These are phyloP conservation scores for Heliamphora exappendiculata DNA, from an alignment of 148 eudicot genomes.

Conservation along the genomic window DNA sequence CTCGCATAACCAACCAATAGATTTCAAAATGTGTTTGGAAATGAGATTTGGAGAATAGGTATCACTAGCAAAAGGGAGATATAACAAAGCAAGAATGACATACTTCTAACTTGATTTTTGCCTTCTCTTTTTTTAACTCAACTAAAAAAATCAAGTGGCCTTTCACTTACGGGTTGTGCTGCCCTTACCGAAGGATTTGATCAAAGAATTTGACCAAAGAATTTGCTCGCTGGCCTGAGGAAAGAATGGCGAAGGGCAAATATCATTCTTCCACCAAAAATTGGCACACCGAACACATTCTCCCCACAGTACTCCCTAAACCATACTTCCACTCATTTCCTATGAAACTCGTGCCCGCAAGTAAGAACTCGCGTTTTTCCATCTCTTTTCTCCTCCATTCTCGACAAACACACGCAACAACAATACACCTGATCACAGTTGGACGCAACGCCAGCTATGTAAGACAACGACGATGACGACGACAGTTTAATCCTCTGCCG, in stretches of 20 bases:
- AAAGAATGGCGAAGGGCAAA: too few species aligned
- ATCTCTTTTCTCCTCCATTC: conserved; percentile 28
- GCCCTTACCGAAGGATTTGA: too few species aligned
- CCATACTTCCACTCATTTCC: conserved; percentile 52
- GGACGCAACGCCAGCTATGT: too few species aligned
- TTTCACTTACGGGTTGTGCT: too few species aligned
- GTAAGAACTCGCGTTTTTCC: conserved; percentile 37
- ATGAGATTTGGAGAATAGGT: background rate
- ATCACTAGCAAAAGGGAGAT: background rate
- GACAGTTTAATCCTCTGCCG: conserved; percentile 7
- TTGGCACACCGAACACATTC: conserved; percentile 77
- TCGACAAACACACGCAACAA: conserved; percentile 63
- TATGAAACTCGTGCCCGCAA: conserved; percentile 63
- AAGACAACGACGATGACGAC: too few species aligned
- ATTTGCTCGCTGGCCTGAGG: too few species aligned
- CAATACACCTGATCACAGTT: conserved; percentile 35
- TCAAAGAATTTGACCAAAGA: too few species aligned
- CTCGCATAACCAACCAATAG: background rate
- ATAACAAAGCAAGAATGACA: background rate
- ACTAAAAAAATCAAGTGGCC: too few species aligned
- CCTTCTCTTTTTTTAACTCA: background rate
- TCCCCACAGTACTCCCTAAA: conserved; percentile 35
- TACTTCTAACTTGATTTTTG: background rate
- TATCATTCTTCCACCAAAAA: conserved; percentile 51
- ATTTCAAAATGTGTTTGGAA: background rate